Evolutionary conservation across 352 stramenopile genomes (phyloP), one percentile per base, ranked within the genome.

Genomic region (Thraustochytrium striatum): DNA sequence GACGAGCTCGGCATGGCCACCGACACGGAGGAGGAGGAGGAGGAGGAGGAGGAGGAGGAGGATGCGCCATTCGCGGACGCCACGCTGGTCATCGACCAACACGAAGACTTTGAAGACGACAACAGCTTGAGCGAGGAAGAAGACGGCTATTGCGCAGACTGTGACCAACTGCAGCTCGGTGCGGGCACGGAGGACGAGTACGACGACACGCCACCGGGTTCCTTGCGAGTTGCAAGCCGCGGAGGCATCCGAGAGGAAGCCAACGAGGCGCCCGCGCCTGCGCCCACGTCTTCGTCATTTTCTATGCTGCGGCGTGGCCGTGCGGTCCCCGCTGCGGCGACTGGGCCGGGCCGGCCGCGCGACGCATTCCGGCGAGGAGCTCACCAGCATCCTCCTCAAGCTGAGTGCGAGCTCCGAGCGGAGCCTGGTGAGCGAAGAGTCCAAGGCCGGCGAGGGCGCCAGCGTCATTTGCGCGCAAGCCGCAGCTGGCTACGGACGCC

Each of bases 371-470:
- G 25, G 68, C 35, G 65, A 75, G 3, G n/a, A 75, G 41, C 32
- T 75, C 8, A 75, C 65, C 13, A 38, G 30, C 1, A 75, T 75
- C 41, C 65, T 75, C 16, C 25, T 75, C 32, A 8, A 41, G 52
- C 65, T 75, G 11, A 55, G 30, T n/a, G n/a, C n/a, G n/a, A n/a
- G n/a, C n/a, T n/a, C n/a, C n/a, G n/a, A n/a, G n/a, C n/a, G n/a
- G n/a, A n/a, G n/a, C n/a, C n/a, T n/a, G n/a, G n/a, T n/a, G n/a
- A n/a, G n/a, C n/a, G n/a, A n/a, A n/a, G n/a, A n/a, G n/a, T n/a
- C n/a, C n/a, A n/a, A n/a, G n/a, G n/a, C n/a, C n/a, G n/a, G n/a
- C n/a, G n/a, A n/a, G n/a, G n/a, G n/a, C n/a, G n/a, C n/a, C n/a
- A n/a, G n/a, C n/a, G n/a, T n/a, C n/a, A n/a, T n/a, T n/a, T n/a